Percentiles rank a stretch among this genome's conserved stretches.
Conservation (phyloP, 495 filamentous ascomycete species). For the Daldinia concentrica region DNA sequence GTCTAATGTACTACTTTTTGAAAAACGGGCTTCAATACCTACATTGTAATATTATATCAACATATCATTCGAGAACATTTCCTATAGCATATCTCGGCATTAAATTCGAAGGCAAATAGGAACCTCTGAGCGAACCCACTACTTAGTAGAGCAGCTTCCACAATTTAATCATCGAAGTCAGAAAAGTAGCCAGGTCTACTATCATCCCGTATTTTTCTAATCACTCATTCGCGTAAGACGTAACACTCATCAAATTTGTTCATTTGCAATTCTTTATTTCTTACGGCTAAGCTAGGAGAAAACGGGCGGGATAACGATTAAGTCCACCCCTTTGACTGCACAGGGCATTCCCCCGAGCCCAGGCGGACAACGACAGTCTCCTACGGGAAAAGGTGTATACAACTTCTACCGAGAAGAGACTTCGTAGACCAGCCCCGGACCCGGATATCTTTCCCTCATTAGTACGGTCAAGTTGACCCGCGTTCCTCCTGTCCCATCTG, state of each 20-base stretch:
- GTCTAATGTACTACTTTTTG: not conserved
- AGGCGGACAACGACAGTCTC: conserved; percentile 54
- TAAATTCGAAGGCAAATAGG: no score
- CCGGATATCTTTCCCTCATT: conserved; percentile 97
- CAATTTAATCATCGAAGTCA: no score
- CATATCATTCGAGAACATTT: no score
- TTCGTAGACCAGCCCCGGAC: not conserved
- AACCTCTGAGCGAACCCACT: no score
- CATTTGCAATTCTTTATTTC: not conserved
- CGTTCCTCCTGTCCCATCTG: conserved; percentile 8
- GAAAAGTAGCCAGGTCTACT: no score
- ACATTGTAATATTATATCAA: no score
- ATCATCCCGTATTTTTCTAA: not conserved
- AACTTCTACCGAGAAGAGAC: conserved; percentile 14
- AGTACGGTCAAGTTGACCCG: conserved; percentile 73
- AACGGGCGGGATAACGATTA: conserved; percentile 61
- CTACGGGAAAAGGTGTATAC: conserved; percentile 43
- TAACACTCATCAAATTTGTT: not conserved
- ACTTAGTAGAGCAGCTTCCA: no score
- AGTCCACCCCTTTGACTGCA: conserved; percentile 67
- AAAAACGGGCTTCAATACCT: no score
- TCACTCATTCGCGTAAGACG: not conserved
- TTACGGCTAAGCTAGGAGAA: conserved; percentile 40
- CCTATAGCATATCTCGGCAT: no score
- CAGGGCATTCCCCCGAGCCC: conserved; percentile 89